Evolutionary conservation across 2,329 filamentous ascomycete genomes (phyloP), one percentile per base, ranked within the genome.

Genomic region (Fusarium tanahbumbuense): DNA sequence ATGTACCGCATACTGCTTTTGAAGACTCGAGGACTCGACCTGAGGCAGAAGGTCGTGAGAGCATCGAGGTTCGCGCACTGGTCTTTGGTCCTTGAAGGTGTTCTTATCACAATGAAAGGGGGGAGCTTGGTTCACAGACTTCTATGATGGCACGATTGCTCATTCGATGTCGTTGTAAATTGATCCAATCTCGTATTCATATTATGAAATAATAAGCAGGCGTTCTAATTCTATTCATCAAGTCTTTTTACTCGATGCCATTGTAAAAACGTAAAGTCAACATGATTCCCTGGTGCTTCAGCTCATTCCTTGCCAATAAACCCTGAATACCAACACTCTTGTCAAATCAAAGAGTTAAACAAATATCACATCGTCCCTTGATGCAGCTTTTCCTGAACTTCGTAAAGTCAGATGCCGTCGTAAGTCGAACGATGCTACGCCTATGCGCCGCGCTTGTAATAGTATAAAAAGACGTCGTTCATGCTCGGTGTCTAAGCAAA

Each of bases 61-160:
- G 93, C 77, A 97, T 98, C 77, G 94, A 98, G 80, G 92, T 97
- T 18, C 86, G 94, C 73, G 90, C 92, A 37, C 83, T 97, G 78
- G 92, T 97, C 0, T 97, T 97, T 84, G 92, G 91, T 1, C 83
- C 85, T 16, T 87, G 68, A 81, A 20, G 13, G 16, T 32, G 8
- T 23, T 28, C 18, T 41, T 27, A 27, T 22, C 16, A 28, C 28
- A 10, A 18, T 15, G 46, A 40, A 12, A 40, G 12, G 9, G 7
- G 7, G 18, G 16, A 12, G 12, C 16, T 41, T 53, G 23, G 13
- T 4, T 37, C 34, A 41, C 11, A 34, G 27, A 9, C 16, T 15
- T 42, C 22, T 45, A 34, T 34, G 22, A 52, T 41, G 18, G 44
- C 8, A 61, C 49, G n/a, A n/a, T n/a, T 18, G 23, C 34, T 59